phyloP scores from a whole-genome alignment of 805 yeast species.

The Ogataea methylovora region DNA sequence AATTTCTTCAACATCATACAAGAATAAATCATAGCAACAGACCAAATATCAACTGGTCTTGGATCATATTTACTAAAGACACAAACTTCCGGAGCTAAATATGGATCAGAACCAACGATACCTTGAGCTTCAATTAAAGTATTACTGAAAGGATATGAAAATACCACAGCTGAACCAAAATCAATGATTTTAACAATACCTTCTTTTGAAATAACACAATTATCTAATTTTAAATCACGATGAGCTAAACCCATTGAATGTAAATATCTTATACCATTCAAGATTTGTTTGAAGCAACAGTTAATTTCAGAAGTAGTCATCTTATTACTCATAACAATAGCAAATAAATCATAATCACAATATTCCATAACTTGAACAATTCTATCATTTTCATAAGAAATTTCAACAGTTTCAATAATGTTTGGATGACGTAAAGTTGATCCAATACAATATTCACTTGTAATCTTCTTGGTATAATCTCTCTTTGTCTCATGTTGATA shows the following conservation, averaged over 20 bases:
- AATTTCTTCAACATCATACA: conserved; percentile 89
- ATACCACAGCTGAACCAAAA: conserved; percentile 90
- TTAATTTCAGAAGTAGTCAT: conserved; percentile 74
- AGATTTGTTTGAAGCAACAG: conserved; percentile 84
- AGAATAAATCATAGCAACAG: conserved; percentile 82
- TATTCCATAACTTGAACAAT: conserved; percentile 92
- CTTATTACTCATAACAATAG: conserved; percentile 88
- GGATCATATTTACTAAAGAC: conserved; percentile 82
- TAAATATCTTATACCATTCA: conserved; percentile 73
- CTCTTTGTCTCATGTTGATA: conserved; percentile 67
- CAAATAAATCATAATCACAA: conserved; percentile 88
- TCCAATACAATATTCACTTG: conserved; percentile 92
- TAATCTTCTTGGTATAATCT: conserved; percentile 86
- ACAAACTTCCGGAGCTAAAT: conserved; percentile 87
- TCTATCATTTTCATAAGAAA: conserved; percentile 80
- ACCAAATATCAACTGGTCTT: conserved; percentile 92
- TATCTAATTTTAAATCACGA: conserved; percentile 85
- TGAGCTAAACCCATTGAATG: conserved; percentile 86
- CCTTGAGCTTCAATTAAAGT: conserved; percentile 72
- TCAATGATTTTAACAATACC: conserved; percentile 90
- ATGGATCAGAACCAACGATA: conserved; percentile 84
- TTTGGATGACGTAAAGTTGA: conserved; percentile 85
- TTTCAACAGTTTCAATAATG: conserved; percentile 85
- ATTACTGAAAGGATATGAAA: conserved; percentile 76
- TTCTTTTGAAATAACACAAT: conserved; percentile 75